Evolutionary conservation across 306 rosid genomes (phyloP), one percentile per base, ranked within the genome.

Genomic region (Hippophae tibetana): DNA sequence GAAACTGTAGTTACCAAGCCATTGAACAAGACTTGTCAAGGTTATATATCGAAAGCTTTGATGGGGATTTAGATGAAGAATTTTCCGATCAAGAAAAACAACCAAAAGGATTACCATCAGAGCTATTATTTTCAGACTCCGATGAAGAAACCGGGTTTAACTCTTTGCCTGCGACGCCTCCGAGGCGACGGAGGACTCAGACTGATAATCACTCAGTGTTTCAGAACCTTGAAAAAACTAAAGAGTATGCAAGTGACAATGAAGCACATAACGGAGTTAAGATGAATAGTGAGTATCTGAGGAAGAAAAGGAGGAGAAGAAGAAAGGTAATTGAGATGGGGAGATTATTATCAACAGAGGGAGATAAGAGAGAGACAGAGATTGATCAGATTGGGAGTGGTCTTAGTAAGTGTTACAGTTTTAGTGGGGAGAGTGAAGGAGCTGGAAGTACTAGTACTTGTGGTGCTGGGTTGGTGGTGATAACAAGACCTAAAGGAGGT

Each of bases 401-500:
- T 31, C 38, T 31, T 31, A 31, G 38, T 2, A 31, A 31, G 38
- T 31, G 38, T 4, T 31, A 31, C 5, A 31, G 38, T 67, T 68
- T 44, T 47, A 72, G 74, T 26, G 71, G 74, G 2, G 70, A 62
- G 54, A 57, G 65, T 2, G 69, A 65, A 38, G 61, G 40, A 7
- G 31, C 58, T 41, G 59, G 73, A 9, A 45, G 13, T 10, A 42
- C 40, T n/a, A 10, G 13, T 58, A 23, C 51, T n/a, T 63, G 84
- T 18, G n/a, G n/a, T 3, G 44, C 54, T 50, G 85, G 84, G 41
- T 61, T 79, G 57, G 72, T 72, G 78, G 58, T 89, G 57, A 74
- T 86, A 65, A 77, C 92, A 0, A 80, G 82, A 73, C 89, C 97
- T 0, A 89, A 76, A 72, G 95, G 97, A 43, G 95, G 93, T 11